phyloP scores from a whole-genome alignment of 208 protist genomes.

The Giardia muris region DNA sequence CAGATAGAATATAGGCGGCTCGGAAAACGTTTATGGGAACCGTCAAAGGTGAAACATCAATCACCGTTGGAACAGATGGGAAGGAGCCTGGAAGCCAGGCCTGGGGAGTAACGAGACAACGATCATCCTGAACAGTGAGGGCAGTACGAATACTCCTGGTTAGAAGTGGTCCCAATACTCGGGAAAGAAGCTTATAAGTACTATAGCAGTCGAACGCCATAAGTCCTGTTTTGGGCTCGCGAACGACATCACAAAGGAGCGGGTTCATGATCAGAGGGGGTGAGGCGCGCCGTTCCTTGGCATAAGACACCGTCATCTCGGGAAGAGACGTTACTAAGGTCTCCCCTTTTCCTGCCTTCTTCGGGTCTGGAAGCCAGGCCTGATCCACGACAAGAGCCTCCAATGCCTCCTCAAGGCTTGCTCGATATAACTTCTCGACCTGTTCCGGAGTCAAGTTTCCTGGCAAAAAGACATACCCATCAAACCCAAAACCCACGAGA shows the following conservation, averaged over 20 bases:
- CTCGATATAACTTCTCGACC: not conserved
- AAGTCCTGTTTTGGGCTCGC: not conserved
- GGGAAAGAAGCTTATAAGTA: not conserved
- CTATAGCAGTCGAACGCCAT: not conserved
- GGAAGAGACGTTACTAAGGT: not conserved
- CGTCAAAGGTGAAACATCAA: not conserved
- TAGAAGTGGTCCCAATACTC: not conserved
- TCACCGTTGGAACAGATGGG: not conserved
- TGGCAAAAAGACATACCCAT: too few relatives aligned
- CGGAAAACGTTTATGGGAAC: not conserved
- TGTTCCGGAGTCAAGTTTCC: too few relatives aligned
- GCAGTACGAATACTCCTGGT: not conserved
- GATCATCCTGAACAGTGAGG: not conserved
- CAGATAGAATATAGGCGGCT: not conserved
- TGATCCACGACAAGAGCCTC: not conserved
- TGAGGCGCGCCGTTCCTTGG: too few relatives aligned
- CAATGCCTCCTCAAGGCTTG: not conserved
- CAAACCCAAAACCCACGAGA: too few relatives aligned
- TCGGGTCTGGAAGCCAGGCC: not conserved
- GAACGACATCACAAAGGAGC: not conserved
- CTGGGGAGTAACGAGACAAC: not conserved
- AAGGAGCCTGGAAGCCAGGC: not conserved
- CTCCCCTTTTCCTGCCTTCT: not conserved
- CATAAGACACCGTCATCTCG: not conserved
- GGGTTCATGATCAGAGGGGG: not conserved